Evolutionary conservation across 345 rosid species (phyloP), one percentile per base, ranked within the genome.

Genomic region (Euphorbia peplus): DNA sequence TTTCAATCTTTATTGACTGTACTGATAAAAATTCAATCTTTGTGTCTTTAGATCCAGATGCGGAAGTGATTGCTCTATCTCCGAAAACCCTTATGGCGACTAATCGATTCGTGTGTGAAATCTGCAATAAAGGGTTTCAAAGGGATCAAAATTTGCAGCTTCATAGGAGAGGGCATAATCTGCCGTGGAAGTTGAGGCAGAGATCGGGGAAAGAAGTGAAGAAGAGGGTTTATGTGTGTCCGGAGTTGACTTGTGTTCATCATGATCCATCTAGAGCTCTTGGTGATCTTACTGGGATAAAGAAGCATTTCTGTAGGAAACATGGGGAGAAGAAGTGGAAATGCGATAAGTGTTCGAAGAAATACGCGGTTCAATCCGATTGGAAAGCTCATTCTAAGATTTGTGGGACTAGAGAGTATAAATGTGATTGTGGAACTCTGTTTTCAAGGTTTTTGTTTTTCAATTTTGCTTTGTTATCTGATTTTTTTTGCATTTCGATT

Each of bases 291-390:
- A 93, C 97, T 0, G 99, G 98, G 19, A 93, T 93, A 50, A 93
- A 93, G 89, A 93, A 93, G 78, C 99, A 93, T 76, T 93, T 91
- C 66, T 93, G 95, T 75, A 83, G 99, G 69, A 93, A 93, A 80
- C 99, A 93, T 47, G 96, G 97, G 0, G 99, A 93, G 81, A 91
- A 93, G 84, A 93, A 88, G 73, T 91, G 93, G 93, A 93, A 91
- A 76, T 93, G 98, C 66, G 97, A 93, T 7, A 93, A 91, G 75
- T 93, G 98, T 63, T 83, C 93, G 1, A 95, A 95, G 88, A 87
- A 89, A 66, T 95, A 95, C 28, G 99, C 99, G 3, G 97, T 95
- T 19, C 97, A 88, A 71, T 95, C 97, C 3, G 99, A 95, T 83
- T 95, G 93, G 90, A 95, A 95, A 73, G 99, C 99, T 67, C 99